Base-by-base conservation (phyloP, 768 basidiomycete genomes). In the Cubamyces lactineus region DNA sequence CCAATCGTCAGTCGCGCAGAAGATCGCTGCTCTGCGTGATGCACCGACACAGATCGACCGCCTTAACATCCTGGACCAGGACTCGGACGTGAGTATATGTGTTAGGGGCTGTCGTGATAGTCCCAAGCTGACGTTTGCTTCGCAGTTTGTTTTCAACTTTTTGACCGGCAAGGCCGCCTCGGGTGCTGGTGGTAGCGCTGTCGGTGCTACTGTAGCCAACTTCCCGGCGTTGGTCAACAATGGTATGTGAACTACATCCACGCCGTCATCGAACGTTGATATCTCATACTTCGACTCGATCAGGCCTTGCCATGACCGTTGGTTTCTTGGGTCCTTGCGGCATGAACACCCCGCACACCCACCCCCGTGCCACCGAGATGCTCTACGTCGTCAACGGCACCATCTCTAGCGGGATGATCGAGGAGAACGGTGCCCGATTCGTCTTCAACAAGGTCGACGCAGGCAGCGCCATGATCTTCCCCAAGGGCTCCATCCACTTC, bases 261-360 rank as follows among this genome's bases (percentile, higher is more conserved):
- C 12, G 24, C 5, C 23, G 15, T 28, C 28, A 16, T 28, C 52
- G 3, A 11, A 34, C 28, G 11, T 19, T 23, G 6, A 5, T 1
- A 46, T n/a, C 45, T 46, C 19, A 23, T 23, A 9, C 3, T 8
- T 23, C 8, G 21, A 21, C 15, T 26, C 5, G n/a, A 5, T 21
- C 52, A 68, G 67, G 56, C 19, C 61, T 71, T 38, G 69, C 72
- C 11, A 69, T 71, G 64, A 67, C 71, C 38, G 56, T 70, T 26
- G 72, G 72, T 13, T 67, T 65, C 63, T 62, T 73, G 19, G 71
- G 68, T 55, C 72, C 73, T 2, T 74, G 73, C 57, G 72, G 71
- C 7, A 67, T 72, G 71, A 75, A 77, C 70, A 76, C 73, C 9
- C 75, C 75, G 12, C 75, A 77, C 64, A 71, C 68, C 4, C 75